Evolutionary conservation across 2,329 filamentous ascomycete species (phyloP).

Genomic region (Aspergillus niger): DNA sequence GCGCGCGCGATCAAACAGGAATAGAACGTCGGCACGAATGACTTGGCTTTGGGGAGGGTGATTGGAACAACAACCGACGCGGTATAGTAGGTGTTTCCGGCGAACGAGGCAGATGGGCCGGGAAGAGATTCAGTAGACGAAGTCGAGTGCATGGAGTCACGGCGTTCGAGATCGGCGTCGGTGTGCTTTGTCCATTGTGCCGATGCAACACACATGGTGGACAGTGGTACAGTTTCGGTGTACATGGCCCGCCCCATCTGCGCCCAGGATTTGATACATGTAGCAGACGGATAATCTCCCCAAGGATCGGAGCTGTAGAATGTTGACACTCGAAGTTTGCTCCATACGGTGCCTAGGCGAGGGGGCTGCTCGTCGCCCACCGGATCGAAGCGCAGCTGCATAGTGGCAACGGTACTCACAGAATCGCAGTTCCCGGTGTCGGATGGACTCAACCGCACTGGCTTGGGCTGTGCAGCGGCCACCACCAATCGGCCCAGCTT

Average conservation of each 20-base stretch:
- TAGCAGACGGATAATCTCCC: slow-evolving; percentile 51
- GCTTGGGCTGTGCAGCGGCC: slow-evolving; percentile 59
- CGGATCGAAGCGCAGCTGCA: slow-evolving; percentile 65
- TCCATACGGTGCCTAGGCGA: slow-evolving; percentile 53
- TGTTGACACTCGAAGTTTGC: slow-evolving; percentile 60
- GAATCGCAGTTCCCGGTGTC: slow-evolving; percentile 39
- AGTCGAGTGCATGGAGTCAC: slow-evolving; percentile 32
- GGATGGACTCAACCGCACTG: slow-evolving; percentile 53
- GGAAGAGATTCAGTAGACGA: slow-evolving; percentile 34
- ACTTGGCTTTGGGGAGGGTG: slow-evolving; percentile 60
- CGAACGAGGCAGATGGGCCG: slow-evolving; percentile 45
- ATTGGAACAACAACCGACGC: slow-evolving; percentile 65
- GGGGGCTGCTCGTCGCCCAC: slow-evolving; percentile 55
- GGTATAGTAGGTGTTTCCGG: slow-evolving; percentile 58
- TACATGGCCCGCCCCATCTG: slow-evolving; percentile 54
- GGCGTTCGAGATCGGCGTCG: slow-evolving; percentile 31
- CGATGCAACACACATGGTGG: slow-evolving; percentile 58
- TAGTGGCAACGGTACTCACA: slow-evolving; percentile 57
- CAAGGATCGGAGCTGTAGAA: slow-evolving; percentile 58
- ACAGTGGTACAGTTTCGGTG: slow-evolving; percentile 55
- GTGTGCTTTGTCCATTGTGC: slow-evolving; percentile 58
- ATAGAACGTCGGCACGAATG: slow-evolving; percentile 70
- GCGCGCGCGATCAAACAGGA: slow-evolving; percentile 66
- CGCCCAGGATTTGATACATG: slow-evolving; percentile 41
- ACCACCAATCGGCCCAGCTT: slow-evolving; percentile 61